phyloP scores from a whole-genome alignment of 2,329 filamentous ascomycete species.

The Coniella vitis region DNA sequence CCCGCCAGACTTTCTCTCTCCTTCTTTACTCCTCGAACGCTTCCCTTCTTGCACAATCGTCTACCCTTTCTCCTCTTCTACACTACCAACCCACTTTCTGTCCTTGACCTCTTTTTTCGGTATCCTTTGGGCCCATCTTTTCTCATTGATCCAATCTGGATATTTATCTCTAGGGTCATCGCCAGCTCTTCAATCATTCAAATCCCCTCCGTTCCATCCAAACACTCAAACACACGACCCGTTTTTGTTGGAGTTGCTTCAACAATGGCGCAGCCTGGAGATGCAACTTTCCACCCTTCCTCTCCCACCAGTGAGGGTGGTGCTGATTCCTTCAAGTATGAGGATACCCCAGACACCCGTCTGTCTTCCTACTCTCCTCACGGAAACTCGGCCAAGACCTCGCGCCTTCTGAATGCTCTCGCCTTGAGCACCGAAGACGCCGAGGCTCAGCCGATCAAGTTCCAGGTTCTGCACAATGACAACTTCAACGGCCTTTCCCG shows the following conservation, averaged over 20 bases:
- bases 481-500: neutral
- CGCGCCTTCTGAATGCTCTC: constrained; percentile 29
- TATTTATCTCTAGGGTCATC: too few species aligned
- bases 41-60: too few species aligned
- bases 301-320: constrained; percentile 48
- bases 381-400: constrained; percentile 40
- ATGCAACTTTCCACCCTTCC: constrained; percentile 35
- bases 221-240: neutral
- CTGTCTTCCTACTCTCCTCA: constrained; percentile 59
- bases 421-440: constrained; percentile 25
- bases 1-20: too few species aligned
- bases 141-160: too few species aligned
- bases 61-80: neutral
- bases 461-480: constrained; percentile 6
- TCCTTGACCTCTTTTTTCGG: too few species aligned
- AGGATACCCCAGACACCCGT: constrained; percentile 57
- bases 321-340: constrained; percentile 46
- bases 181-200: neutral
- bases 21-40: neutral
- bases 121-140: too few species aligned
- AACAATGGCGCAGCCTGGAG: constrained; percentile 35
- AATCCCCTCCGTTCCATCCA: neutral
- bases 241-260: constrained; percentile 4
- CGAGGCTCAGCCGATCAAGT: constrained; percentile 20
- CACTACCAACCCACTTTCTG: too few species aligned